Conservation (phyloP, 2,329 filamentous ascomycete species). For the Arthrobotrys megalospora region DNA sequence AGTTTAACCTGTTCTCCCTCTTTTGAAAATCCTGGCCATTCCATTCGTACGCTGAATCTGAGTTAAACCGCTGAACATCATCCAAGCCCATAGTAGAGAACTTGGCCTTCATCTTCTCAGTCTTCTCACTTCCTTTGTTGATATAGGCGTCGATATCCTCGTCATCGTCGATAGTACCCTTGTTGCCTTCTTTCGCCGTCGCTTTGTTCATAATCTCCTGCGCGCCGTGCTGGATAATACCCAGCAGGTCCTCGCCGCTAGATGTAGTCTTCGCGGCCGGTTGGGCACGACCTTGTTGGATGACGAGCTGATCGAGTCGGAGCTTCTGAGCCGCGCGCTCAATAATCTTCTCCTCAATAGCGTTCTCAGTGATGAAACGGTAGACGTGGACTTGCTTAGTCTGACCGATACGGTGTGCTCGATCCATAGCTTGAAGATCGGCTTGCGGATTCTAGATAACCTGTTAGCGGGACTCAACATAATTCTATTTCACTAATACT, state of each 20-base stretch:
- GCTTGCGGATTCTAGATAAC: conserved; percentile 78
- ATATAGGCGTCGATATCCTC: conserved; percentile 93
- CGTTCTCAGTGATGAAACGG: conserved; percentile 96
- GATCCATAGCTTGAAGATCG: conserved; percentile 98
- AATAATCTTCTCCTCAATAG: conserved; percentile 97
- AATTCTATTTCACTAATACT: conserved; percentile 70
- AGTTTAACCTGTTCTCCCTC: conserved; percentile 89
- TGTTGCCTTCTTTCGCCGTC: conserved; percentile 70
- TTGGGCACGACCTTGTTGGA: conserved; percentile 95
- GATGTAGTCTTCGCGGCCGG: conserved; percentile 85
- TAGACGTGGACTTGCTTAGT: conserved; percentile 98
- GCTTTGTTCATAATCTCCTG: conserved; percentile 89
- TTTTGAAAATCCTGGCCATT: conserved; percentile 96
- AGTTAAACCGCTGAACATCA: conserved; percentile 96
- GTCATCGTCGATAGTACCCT: conserved; percentile 78
- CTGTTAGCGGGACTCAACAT: not conserved
- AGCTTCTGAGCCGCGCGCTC: conserved; percentile 97
- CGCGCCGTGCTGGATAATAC: conserved; percentile 99
- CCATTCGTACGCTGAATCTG: conserved; percentile 98
- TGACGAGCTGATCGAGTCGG: conserved; percentile 95
- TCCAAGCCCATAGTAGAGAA: conserved; percentile 98
- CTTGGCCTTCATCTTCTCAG: conserved; percentile 89
- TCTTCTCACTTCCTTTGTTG: conserved; percentile 86
- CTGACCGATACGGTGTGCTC: conserved; percentile 97
- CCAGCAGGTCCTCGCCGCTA: conserved; percentile 92